Percentiles rank a stretch among this genome's conserved stretches.
phyloP scores from a whole-genome alignment of 768 basidiomycete species.

The Dioszegia hungarica region DNA sequence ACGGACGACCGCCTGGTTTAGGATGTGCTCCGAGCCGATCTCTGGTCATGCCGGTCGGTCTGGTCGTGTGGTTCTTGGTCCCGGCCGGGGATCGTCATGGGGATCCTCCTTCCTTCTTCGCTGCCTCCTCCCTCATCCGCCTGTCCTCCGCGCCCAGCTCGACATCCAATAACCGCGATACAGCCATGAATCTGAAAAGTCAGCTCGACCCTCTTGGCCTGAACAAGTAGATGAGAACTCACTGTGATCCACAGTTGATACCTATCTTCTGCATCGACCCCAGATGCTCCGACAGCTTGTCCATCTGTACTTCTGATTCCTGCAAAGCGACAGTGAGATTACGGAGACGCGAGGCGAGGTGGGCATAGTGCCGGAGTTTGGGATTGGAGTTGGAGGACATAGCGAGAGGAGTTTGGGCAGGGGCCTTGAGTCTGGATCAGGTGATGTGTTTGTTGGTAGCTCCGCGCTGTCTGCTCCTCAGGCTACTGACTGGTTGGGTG shows the following conservation, averaged over 20 bases:
- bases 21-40: no score
- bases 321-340: constrained; percentile 64
- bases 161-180: constrained; percentile 42
- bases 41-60: no score
- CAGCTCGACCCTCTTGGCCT: neutral
- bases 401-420: no score
- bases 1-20: no score
- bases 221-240: constrained; percentile 37
- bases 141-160: constrained; percentile 22
- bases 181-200: constrained; percentile 45
- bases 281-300: constrained; percentile 68
- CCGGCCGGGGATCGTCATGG: neutral
- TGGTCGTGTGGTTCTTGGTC: no score
- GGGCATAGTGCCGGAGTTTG: constrained; percentile 74
- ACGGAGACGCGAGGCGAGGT: constrained; percentile 65
- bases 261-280: constrained; percentile 74
- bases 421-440: no score
- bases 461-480: no score
- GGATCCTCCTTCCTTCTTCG: neutral
- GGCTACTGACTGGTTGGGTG: no score
- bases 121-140: constrained; percentile 1
- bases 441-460: no score
- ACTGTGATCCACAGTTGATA: constrained; percentile 77
- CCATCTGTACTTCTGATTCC: constrained; percentile 72
- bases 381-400: constrained; percentile 23